Base-by-base conservation (phyloP, 2,329 filamentous ascomycete species). In the Simplicillium aogashimaense region DNA sequence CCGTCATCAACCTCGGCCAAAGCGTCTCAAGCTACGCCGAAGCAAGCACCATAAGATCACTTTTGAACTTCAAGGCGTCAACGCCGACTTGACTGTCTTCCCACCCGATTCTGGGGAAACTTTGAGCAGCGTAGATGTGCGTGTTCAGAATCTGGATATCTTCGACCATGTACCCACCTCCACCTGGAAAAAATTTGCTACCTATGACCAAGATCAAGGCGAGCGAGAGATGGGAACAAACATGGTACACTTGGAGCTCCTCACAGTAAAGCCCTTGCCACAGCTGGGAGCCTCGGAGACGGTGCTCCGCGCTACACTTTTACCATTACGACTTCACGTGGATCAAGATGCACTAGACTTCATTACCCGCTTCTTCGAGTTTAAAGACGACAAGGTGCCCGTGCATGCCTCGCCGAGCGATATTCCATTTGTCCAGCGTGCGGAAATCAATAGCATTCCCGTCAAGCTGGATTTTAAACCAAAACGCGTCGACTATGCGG, bases 291-390 rank as follows among this genome's bases (percentile, higher is more conserved):
- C 90, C 1, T 86, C 89, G 0, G 92, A 98, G 57, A 79, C 97
- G 45, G 84, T 95, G 7, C 65, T 95, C 13, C 84, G 83, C 52
- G 81, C 78, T 12, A 83, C 78, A 1, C 60, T 98, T 14, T 70
- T 97, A 25, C 92, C 92, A 2, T 66, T 98, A 20, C 79, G 92
- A 34, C 70, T 98, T 2, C 92, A 98, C 56, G 89, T 98, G 29
- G 92, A 98, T 53, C 92, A 98, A 61, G 92, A 98, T 60, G 90
- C 92, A 1, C 74, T 98, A 4, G 92, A 98, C 57, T 98, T 98
- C 56, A 86, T 98, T 55, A 94, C 85, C 2, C 80, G 92, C 2
- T 98, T 98, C 67, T 98, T 98, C 53, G 89, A 94, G 53, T 98
- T 98, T 70, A 94, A 95, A 54, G 88, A 95, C 50, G 84, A 89